A percentile compares a stretch with the other conserved stretches of the same genome.
These are phyloP conservation scores for Acanthamoeba divionensis DNA, from an alignment of 208 protist species.

Conservation along the genomic window DNA sequence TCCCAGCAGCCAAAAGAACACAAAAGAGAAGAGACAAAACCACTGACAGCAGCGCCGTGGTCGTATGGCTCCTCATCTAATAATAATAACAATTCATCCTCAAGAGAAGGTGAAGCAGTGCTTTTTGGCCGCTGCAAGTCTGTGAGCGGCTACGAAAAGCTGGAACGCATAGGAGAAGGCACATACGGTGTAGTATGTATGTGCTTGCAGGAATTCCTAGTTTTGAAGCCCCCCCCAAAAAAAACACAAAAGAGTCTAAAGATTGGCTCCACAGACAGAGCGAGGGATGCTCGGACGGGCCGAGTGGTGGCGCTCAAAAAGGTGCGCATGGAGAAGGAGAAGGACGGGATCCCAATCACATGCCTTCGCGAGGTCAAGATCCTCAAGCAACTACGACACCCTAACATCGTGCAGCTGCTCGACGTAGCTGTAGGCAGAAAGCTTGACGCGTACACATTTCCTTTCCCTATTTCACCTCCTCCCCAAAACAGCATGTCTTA, in stretches of 20 bases:
- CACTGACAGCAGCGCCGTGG: too few relatives aligned
- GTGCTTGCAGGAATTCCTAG: background rate
- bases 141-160: slow-evolving; percentile 62
- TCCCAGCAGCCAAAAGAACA: too few relatives aligned
- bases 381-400: slow-evolving; percentile 71
- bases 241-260: slow-evolving; percentile 13
- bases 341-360: slow-evolving; percentile 83
- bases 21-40: too few relatives aligned
- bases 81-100: too few relatives aligned
- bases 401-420: slow-evolving; percentile 75
- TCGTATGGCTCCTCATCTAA: too few relatives aligned
- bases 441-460: slow-evolving; percentile 26
- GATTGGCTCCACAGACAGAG: background rate
- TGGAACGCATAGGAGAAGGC: slow-evolving; percentile 92
- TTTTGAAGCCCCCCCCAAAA: slow-evolving; percentile 44
- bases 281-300: slow-evolving; percentile 65
- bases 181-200: slow-evolving; percentile 95
- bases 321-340: slow-evolving; percentile 78
- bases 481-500: background rate
- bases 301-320: slow-evolving; percentile 81
- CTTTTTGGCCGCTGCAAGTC: slow-evolving; percentile 53
- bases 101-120: too few relatives aligned
- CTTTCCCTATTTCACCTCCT: background rate
- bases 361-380: slow-evolving; percentile 79
- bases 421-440: slow-evolving; percentile 71